Evolutionary conservation across 2,329 filamentous ascomycete genomes (phyloP).

Genomic region (Fusarium heterosporum): DNA sequence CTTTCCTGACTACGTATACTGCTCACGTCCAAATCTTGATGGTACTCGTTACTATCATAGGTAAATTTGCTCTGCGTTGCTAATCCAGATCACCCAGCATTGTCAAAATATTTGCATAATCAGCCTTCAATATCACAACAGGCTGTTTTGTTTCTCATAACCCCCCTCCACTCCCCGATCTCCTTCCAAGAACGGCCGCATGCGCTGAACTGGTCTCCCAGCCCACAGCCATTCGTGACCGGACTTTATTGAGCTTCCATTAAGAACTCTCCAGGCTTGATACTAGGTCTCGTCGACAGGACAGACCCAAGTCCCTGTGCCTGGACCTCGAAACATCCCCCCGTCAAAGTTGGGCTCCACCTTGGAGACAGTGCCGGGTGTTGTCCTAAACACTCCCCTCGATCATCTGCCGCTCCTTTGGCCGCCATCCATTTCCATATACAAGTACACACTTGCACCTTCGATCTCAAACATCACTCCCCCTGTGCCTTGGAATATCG

Average conservation of each 20-base stretch:
- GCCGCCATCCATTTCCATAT: conserved; percentile 58
- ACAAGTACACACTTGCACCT: conserved; percentile 61
- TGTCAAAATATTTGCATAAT: conserved; percentile 40
- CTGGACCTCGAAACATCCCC: conserved; percentile 54
- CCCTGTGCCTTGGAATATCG: conserved; percentile 33
- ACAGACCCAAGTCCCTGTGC: conserved; percentile 53
- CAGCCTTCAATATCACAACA: conserved; percentile 42
- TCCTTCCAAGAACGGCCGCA: conserved; percentile 64
- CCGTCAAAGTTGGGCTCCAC: conserved; percentile 54
- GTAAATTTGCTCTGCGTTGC: conserved; percentile 41
- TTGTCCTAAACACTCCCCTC: conserved; percentile 62
- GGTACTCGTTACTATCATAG: conserved; percentile 13
- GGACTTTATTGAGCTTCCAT: conserved; percentile 43
- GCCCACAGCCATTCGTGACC: conserved; percentile 44
- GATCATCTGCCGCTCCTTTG: conserved; percentile 58
- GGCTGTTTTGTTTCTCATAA: conserved; percentile 45
- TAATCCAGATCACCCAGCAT: conserved; percentile 34
- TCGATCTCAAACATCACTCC: conserved; percentile 50
- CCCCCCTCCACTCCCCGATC: conserved; percentile 50
- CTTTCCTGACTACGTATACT: conserved; percentile 31
- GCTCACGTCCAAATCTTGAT: conserved; percentile 21
- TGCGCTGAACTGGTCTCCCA: conserved; percentile 53
- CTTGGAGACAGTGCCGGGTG: conserved; percentile 62
- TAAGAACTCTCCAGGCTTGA: conserved; percentile 49
- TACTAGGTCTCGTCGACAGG: conserved; percentile 45